Evolutionary conservation across 2,329 filamentous ascomycete genomes (phyloP).

Genomic region (Trichoderma asperellum): DNA sequence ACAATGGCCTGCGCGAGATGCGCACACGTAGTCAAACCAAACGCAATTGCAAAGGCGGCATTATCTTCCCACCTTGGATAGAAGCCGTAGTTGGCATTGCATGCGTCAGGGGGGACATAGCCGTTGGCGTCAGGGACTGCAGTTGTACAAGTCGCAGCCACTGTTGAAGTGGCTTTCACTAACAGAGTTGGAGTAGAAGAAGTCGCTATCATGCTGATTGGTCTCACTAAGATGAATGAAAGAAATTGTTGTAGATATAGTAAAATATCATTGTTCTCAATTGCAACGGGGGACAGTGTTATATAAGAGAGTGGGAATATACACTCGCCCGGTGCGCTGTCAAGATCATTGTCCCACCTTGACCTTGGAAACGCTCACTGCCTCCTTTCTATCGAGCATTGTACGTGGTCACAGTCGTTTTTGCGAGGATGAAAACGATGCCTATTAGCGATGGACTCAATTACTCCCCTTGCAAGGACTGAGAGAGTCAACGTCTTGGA

Average conservation of each 20-base stretch:
- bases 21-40: slow-evolving; percentile 37
- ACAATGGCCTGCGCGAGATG: slow-evolving; percentile 39
- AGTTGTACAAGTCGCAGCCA: slow-evolving; percentile 35
- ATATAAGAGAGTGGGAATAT: neutral
- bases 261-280: neutral
- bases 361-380: neutral
- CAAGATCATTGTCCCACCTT: neutral
- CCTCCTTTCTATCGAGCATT: neutral
- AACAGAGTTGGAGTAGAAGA: neutral
- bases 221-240: neutral
- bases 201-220: neutral
- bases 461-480: neutral
- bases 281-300: neutral
- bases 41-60: slow-evolving; percentile 40
- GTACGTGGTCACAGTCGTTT: neutral
- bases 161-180: neutral
- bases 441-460: neutral
- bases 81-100: slow-evolving; percentile 42
- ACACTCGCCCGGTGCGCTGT: neutral
- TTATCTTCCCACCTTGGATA: slow-evolving; percentile 43
- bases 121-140: slow-evolving; percentile 42
- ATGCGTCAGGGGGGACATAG: slow-evolving; percentile 39
- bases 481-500: too few relatives aligned
- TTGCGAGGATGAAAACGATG: neutral
- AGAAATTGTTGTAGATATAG: neutral